Conservation (phyloP, 192 early-diverging fungal species). For the Rhizoclosmatium globosum region DNA sequence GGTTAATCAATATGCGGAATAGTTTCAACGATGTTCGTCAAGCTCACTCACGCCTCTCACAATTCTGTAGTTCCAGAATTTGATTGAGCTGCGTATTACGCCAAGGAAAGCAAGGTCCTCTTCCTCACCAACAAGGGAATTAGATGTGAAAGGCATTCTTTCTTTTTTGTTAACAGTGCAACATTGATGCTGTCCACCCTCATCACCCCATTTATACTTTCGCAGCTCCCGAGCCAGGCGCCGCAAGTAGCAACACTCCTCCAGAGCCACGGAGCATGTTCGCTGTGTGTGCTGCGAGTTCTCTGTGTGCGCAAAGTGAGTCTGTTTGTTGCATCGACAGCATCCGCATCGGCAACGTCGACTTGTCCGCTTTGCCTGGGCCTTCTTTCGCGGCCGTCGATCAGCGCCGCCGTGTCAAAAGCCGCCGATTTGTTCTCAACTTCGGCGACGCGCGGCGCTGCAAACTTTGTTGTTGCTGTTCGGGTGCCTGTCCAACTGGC, state of each 20-base stretch:
- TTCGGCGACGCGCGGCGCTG: slow-evolving; percentile 13
- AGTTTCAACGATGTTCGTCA: no score
- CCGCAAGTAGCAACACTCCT: slow-evolving; percentile 2
- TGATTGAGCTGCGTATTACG: no score
- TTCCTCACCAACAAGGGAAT: no score
- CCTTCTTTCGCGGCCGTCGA: slow-evolving; percentile 41
- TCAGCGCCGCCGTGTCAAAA: slow-evolving; percentile 15
- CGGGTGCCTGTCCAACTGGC: slow-evolving; percentile 53
- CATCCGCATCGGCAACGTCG: neutral
- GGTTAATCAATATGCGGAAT: no score
- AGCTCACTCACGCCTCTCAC: no score
- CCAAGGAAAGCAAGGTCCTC: no score
- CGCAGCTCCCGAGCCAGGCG: neutral
- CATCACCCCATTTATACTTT: no score
- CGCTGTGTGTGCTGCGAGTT: slow-evolving; percentile 21
- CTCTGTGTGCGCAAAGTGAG: slow-evolving; percentile 16
- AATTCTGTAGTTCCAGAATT: no score
- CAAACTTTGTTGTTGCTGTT: slow-evolving; percentile 21
- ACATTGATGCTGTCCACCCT: no score
- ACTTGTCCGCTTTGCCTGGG: slow-evolving; percentile 55
- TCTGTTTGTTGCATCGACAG: slow-evolving; percentile 1
- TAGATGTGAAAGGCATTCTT: no score
- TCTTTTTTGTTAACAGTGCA: no score
- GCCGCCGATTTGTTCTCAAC: slow-evolving; percentile 12
- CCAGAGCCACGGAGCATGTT: neutral